Evolutionary conservation across 768 basidiomycete species (phyloP).

Genomic region (Xanthoconium stramineum): DNA sequence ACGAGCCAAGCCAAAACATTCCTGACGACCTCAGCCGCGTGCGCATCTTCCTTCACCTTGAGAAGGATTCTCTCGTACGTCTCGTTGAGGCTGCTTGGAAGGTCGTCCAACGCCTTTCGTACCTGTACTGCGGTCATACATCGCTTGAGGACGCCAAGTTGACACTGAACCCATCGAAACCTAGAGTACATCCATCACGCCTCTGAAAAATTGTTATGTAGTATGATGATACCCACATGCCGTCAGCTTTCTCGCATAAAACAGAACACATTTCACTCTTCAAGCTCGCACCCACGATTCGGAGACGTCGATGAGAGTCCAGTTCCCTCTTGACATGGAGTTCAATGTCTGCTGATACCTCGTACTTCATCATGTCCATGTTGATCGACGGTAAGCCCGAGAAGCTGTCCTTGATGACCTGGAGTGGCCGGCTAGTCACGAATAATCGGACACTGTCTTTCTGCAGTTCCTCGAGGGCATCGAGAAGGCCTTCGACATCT

Average conservation of each 20-base stretch:
- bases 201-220: too few species aligned
- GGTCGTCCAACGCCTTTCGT: neutral
- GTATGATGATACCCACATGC: constrained; percentile 3
- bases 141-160: neutral
- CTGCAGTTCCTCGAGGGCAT: neutral
- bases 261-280: constrained; percentile 3
- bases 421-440: constrained; percentile 11
- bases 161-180: constrained; percentile 19
- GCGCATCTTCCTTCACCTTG: neutral
- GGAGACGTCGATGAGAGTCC: constrained; percentile 6
- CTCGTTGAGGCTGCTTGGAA: constrained; percentile 3
- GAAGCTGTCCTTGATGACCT: constrained; percentile 6
- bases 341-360: constrained; percentile 4
- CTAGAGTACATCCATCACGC: neutral
- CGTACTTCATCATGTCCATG: constrained; percentile 3
- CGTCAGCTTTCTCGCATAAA: constrained; percentile 6
- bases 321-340: constrained; percentile 4
- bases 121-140: constrained; percentile 1
- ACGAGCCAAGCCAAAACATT: constrained; percentile 10
- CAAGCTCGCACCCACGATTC: neutral
- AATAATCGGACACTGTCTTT: neutral
- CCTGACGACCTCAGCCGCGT: neutral
- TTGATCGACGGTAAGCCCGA: neutral
- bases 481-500: neutral
- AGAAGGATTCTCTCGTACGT: constrained; percentile 8